phyloP scores from a whole-genome alignment of 495 filamentous ascomycete species.

The Stereocaulon alpinum region DNA sequence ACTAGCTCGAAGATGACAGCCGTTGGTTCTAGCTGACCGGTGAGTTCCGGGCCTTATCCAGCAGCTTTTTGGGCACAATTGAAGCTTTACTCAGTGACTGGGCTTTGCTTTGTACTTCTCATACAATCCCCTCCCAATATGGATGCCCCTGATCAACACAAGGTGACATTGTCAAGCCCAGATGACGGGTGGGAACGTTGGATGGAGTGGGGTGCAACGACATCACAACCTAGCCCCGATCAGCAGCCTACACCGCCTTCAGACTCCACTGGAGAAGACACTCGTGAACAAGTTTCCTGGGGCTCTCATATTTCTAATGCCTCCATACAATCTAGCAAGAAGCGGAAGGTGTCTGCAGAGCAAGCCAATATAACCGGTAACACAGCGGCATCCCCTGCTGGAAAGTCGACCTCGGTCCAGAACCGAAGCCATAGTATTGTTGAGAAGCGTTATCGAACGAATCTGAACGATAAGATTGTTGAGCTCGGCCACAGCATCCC shows the following conservation, averaged over 20 bases:
- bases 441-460: constrained; percentile 91
- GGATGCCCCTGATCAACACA: background rate
- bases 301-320: background rate
- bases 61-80: background rate
- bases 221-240: background rate
- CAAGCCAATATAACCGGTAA: constrained; percentile 26
- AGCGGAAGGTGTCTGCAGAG: constrained; percentile 12
- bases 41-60: background rate
- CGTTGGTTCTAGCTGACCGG: background rate
- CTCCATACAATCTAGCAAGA: constrained; percentile 1
- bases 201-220: constrained; percentile 1
- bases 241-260: constrained; percentile 6
- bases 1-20: background rate
- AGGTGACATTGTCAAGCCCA: background rate
- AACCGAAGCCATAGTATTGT: constrained; percentile 97
- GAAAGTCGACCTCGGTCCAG: constrained; percentile 67
- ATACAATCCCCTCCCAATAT: background rate
- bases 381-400: constrained; percentile 30
- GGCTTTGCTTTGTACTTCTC: too few relatives aligned
- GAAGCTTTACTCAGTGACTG: background rate
- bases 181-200: background rate
- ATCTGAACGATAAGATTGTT: constrained; percentile 93
- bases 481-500: constrained; percentile 84
- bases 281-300: background rate
- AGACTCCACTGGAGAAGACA: background rate